These are phyloP conservation scores for Tulasnella calospora DNA, from an alignment of 768 basidiomycete species.

Conservation along the genomic window DNA sequence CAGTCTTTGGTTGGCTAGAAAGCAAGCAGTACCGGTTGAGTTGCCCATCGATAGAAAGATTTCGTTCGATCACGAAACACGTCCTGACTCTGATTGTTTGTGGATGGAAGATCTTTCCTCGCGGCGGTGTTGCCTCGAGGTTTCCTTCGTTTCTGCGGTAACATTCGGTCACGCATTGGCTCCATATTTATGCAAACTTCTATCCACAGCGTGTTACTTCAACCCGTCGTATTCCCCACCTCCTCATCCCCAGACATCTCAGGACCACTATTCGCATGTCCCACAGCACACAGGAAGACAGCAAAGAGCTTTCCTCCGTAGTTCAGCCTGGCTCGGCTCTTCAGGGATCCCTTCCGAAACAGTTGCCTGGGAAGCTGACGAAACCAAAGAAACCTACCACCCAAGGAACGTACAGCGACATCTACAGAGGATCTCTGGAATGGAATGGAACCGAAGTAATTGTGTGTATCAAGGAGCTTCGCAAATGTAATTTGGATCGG, in stretches of 20 bases:
- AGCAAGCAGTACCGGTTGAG: background rate
- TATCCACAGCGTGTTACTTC: no score
- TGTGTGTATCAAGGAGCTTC: background rate
- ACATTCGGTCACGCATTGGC: no score
- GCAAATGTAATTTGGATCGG: background rate
- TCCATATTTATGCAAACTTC: no score
- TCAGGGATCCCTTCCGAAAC: background rate
- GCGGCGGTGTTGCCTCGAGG: no score
- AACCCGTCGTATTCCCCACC: no score
- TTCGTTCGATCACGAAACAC: no score
- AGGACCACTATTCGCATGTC: background rate
- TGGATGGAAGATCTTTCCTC: no score
- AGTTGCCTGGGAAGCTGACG: background rate
- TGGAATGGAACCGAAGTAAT: background rate
- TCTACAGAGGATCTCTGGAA: background rate
- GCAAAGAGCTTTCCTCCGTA: background rate
- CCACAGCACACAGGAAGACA: background rate
- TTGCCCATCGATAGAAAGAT: background rate
- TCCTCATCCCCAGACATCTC: no score
- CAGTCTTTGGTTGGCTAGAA: background rate
- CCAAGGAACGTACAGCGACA: background rate
- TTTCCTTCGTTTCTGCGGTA: no score
- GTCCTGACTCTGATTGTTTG: no score
- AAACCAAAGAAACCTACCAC: background rate
- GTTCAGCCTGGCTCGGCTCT: background rate